A percentile compares a stretch with the other conserved stretches of the same genome.
phyloP scores from a whole-genome alignment of 257 asterid species.

The Scutellaria minor region DNA sequence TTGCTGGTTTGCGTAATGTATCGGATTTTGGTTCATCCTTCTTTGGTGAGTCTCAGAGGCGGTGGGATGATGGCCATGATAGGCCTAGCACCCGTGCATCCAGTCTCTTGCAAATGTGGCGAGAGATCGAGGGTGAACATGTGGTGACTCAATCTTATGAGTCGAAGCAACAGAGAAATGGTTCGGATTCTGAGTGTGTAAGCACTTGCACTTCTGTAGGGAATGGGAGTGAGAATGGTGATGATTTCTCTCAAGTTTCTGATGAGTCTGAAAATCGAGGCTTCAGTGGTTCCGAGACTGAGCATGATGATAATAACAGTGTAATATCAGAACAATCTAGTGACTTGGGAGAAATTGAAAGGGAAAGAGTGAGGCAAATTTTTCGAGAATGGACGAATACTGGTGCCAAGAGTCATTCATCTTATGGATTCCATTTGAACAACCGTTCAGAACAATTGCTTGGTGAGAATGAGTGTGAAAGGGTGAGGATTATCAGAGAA shows the following conservation, averaged over 20 bases:
- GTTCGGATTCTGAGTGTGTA: conserved; percentile 42
- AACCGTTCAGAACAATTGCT: conserved; percentile 47
- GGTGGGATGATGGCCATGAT: conserved; percentile 40
- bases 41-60: conserved; percentile 49
- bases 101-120: conserved; percentile 78
- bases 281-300: conserved; percentile 44
- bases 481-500: conserved; percentile 67
- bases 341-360: conserved; percentile 75
- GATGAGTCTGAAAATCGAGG: conserved; percentile 51
- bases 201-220: conserved; percentile 45
- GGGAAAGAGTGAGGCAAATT: conserved; percentile 78
- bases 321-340: conserved; percentile 62
- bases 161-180: conserved; percentile 42
- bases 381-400: conserved; percentile 77
- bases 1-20: conserved; percentile 67
- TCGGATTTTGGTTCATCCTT: conserved; percentile 58
- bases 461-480: conserved; percentile 59
- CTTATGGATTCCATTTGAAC: conserved; percentile 39
- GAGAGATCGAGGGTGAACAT: conserved; percentile 79
- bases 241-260: conserved; percentile 43
- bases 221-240: conserved; percentile 50
- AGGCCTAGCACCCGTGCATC: conserved; percentile 59
- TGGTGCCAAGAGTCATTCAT: conserved; percentile 50
- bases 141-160: conserved; percentile 46
- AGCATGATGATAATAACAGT: conserved; percentile 58